Evolutionary conservation across 108 stramenopile species (phyloP).

Genomic region (Epipyxis sp.): DNA sequence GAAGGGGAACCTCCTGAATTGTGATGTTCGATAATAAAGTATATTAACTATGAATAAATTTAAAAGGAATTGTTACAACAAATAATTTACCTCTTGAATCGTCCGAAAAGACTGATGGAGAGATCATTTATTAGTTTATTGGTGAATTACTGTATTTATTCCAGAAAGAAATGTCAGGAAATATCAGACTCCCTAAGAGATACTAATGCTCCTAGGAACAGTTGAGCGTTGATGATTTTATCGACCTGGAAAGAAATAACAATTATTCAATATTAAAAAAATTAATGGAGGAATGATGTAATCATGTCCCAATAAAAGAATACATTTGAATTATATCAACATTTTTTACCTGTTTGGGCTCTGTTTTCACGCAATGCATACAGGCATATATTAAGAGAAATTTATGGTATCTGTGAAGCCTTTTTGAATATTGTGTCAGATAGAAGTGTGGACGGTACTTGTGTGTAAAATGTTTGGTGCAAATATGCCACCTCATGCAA

Average conservation of each 20-base stretch:
- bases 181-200: constrained; percentile 18
- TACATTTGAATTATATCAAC: no score
- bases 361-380: no score
- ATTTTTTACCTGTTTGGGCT: no score
- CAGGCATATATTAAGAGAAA: no score
- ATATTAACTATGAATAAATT: not conserved
- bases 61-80: not conserved
- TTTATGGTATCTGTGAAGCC: no score
- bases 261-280: no score
- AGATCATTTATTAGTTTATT: not conserved
- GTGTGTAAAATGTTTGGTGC: no score
- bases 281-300: no score
- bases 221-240: constrained; percentile 6
- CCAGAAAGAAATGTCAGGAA: constrained; percentile 17
- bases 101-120: not conserved
- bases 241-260: not conserved
- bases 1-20: not conserved
- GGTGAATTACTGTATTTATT: not conserved
- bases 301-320: no score
- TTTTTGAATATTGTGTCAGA: no score
- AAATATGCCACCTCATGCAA: no score
- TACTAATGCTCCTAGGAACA: not conserved
- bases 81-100: not conserved
- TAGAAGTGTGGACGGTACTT: no score
- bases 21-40: not conserved